Percentiles rank a stretch among this genome's conserved stretches.
Conservation (phyloP, 2,329 filamentous ascomycete genomes). For the Trichoderma sp. region DNA sequence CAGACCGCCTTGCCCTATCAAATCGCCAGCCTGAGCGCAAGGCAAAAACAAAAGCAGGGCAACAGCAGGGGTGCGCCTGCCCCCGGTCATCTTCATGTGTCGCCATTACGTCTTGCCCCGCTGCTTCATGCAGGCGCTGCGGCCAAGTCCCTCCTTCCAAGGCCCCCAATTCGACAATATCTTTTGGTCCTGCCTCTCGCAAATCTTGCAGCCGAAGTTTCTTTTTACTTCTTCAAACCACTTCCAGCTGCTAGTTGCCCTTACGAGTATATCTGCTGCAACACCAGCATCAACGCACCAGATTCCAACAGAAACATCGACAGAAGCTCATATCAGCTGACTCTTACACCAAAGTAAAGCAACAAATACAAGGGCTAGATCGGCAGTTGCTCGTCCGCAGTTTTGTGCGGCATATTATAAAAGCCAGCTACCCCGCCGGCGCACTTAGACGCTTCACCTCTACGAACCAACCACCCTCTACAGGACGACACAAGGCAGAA, state of each 20-base stretch:
- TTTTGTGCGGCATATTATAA: slow-evolving; percentile 16
- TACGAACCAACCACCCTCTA: background rate
- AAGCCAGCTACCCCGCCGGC: slow-evolving; percentile 14
- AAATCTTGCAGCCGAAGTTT: background rate
- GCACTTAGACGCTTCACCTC: slow-evolving; percentile 6
- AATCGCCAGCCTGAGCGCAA: background rate
- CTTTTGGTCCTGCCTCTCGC: slow-evolving; percentile 6
- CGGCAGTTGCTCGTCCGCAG: background rate
- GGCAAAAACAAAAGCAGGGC: background rate
- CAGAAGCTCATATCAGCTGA: background rate
- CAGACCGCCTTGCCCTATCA: slow-evolving; percentile 11
- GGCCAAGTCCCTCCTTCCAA: slow-evolving; percentile 17
- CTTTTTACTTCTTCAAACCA: background rate
- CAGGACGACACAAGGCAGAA: background rate
- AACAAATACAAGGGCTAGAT: background rate
- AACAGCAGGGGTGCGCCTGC: slow-evolving; percentile 5
- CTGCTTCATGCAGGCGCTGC: slow-evolving; percentile 17
- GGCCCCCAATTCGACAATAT: slow-evolving; percentile 21
- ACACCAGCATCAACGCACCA: background rate
- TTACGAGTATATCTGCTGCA: background rate
- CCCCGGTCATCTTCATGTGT: slow-evolving; percentile 10
- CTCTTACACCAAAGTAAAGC: background rate
- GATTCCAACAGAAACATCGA: background rate
- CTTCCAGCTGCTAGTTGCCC: background rate
- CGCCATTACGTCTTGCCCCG: slow-evolving; percentile 21